Percentiles rank a stretch among this genome's conserved stretches.
phyloP scores from a whole-genome alignment of 192 early-diverging fungal species.

The Dispira simplex region DNA sequence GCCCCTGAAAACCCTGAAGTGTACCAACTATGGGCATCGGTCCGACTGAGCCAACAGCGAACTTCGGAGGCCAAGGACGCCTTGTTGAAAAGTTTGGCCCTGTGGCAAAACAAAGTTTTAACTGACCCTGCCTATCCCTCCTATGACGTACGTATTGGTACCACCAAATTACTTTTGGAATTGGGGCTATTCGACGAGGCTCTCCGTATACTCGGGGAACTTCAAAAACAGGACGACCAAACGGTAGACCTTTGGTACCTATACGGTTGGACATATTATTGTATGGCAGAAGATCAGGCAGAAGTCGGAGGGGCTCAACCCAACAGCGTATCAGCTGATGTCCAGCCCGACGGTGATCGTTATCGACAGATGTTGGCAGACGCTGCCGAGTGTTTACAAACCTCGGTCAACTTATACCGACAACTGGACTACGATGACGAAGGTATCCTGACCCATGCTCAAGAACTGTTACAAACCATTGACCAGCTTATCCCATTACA shows the following conservation, averaged over 20 bases:
- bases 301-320: constrained; percentile 17
- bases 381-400: constrained; percentile 25
- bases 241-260: constrained; percentile 89
- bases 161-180: constrained; percentile 79
- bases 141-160: constrained; percentile 69
- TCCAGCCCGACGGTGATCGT: constrained; percentile 4
- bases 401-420: constrained; percentile 37
- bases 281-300: constrained; percentile 58
- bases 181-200: constrained; percentile 63
- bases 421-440: constrained; percentile 47
- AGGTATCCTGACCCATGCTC: constrained; percentile 45
- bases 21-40: constrained; percentile 77
- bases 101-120: constrained; percentile 51
- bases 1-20: constrained; percentile 69
- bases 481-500: constrained; percentile 27
- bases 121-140: constrained; percentile 37
- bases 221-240: constrained; percentile 86
- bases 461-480: constrained; percentile 50
- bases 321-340: constrained; percentile 12
- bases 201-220: constrained; percentile 56
- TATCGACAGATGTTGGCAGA: not conserved
- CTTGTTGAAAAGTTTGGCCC: constrained; percentile 43
- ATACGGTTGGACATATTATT: constrained; percentile 85
- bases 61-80: constrained; percentile 60
- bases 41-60: constrained; percentile 71